Evolutionary conservation across 495 filamentous ascomycete species (phyloP).

Genomic region (Neurospora sp.): DNA sequence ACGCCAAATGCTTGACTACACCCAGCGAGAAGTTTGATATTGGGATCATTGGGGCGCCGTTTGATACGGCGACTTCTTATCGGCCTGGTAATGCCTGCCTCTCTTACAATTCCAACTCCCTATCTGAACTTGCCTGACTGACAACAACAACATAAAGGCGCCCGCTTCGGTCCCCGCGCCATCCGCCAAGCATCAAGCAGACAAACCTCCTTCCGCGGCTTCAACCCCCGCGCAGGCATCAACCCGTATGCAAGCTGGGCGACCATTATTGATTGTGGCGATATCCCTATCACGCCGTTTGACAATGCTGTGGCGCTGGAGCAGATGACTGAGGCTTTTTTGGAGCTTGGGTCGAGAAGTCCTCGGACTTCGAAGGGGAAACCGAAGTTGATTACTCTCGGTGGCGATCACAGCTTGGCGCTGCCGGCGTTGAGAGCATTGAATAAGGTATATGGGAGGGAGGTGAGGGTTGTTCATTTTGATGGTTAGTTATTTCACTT

Average conservation of each 20-base stretch:
- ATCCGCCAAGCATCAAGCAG: slow-evolving; percentile 70
- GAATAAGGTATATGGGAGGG: slow-evolving; percentile 56
- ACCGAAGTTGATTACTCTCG: slow-evolving; percentile 66
- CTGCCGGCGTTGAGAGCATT: slow-evolving; percentile 66
- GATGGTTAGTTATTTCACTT: slow-evolving; percentile 40
- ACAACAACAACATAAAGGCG: slow-evolving; percentile 38
- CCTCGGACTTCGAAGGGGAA: slow-evolving; percentile 9
- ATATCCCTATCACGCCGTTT: slow-evolving; percentile 71
- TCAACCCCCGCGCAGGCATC: slow-evolving; percentile 65
- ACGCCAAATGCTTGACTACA: slow-evolving; percentile 62
- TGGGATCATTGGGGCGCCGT: slow-evolving; percentile 70
- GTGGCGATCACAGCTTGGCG: slow-evolving; percentile 73
- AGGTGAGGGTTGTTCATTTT: slow-evolving; percentile 74
- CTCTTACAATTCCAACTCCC: too few relatives aligned
- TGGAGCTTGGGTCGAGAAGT: slow-evolving; percentile 30
- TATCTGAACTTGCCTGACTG: too few relatives aligned
- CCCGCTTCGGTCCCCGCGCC: slow-evolving; percentile 71
- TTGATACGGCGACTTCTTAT: slow-evolving; percentile 76
- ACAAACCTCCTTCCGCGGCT: slow-evolving; percentile 62
- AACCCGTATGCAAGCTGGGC: slow-evolving; percentile 72
- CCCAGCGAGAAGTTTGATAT: slow-evolving; percentile 64
- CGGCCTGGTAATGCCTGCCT: slow-evolving; percentile 45
- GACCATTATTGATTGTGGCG: slow-evolving; percentile 67
- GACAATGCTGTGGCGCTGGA: slow-evolving; percentile 65
- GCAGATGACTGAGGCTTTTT: slow-evolving; percentile 71